Conservation (phyloP, 441 rosid genomes). For the Populus trichocarpa region DNA sequence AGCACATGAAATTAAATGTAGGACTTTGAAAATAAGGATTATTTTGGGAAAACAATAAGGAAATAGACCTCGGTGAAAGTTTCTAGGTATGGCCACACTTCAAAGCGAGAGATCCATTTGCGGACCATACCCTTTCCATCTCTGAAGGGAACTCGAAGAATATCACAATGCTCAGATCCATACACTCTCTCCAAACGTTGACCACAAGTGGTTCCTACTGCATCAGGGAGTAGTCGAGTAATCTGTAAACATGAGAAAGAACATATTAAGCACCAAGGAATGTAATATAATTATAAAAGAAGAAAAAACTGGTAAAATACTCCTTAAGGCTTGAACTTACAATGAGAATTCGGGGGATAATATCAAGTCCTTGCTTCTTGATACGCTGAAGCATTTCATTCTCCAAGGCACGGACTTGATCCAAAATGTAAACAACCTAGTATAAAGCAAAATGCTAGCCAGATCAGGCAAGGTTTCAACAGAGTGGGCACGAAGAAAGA, state of each 20-base stretch:
- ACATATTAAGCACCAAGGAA: background rate
- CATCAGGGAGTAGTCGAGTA: slow-evolving; percentile 93
- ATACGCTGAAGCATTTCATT: slow-evolving; percentile 86
- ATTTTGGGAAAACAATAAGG: background rate
- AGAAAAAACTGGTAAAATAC: background rate
- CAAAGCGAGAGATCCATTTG: slow-evolving; percentile 94
- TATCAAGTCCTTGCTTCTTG: slow-evolving; percentile 86
- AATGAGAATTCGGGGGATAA: slow-evolving; percentile 84
- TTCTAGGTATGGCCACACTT: slow-evolving; percentile 99
- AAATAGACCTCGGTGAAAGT: slow-evolving; percentile 77
- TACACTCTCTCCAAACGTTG: slow-evolving; percentile 88
- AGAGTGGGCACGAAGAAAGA: background rate
- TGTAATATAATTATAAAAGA: background rate
- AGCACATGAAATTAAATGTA: background rate
- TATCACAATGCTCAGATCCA: slow-evolving; percentile 74
- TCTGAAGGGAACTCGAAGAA: slow-evolving; percentile 92
- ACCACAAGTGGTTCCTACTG: slow-evolving; percentile 94
- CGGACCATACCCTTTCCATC: slow-evolving; percentile 82
- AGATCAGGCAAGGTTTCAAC: background rate
- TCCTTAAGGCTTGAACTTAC: slow-evolving; percentile 36
- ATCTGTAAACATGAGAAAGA: slow-evolving; percentile 43
- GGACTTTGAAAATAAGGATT: background rate
- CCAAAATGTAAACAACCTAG: slow-evolving; percentile 95
- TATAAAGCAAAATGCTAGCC: background rate
- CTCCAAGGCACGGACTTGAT: slow-evolving; percentile 96